Evolutionary conservation across 805 yeast genomes (phyloP), one percentile per base, ranked within the genome.

Genomic region (Ogataea corticis): DNA sequence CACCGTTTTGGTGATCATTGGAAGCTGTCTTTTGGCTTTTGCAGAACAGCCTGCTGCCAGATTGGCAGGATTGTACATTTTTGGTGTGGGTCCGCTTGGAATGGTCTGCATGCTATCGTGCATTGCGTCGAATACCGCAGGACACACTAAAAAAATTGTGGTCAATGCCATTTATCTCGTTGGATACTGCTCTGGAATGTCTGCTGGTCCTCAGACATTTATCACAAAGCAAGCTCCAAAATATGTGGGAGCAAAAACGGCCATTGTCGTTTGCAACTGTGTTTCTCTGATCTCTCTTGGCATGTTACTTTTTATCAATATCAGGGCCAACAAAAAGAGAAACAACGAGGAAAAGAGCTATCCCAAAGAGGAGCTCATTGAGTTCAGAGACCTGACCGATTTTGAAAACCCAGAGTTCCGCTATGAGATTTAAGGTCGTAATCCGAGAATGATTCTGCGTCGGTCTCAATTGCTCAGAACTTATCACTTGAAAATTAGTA

Each of bases 181-280:
- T 23, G 70, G 71, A 14, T 78, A 72, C 46, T 67, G 75, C 46
- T 56, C 77, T 34, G 67, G 77, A 17, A 78, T 77, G 50, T 67
- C 77, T 14, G 70, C 77, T 30, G 73, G 79, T 5, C 83, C 83
- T 6, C 83, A 78, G 57, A 51, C 77, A 16, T 79, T 81, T 77
- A 67, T 69, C 50, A 63, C 57, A 3, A 57, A 54, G 7, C 74
- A 73, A 49, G 67, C 72, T 6, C 83, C 83, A 39, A 58, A 72
- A 44, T 75, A 68, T 49, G 65, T 60, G 7, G 76, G 78, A 27
- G 85, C 83, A 2, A 79, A 79, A 51, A 42, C 45, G 12, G 41
- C 51, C 2, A 36, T 48, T 19, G 44, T 46, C 13, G 52, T 36
- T 15, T 42, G 44, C 30, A 42, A 48, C 31, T 33, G 39, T 7